Conservation (phyloP, 371 early-diverging fungal genomes). For the Apophysomyces elegans region DNA sequence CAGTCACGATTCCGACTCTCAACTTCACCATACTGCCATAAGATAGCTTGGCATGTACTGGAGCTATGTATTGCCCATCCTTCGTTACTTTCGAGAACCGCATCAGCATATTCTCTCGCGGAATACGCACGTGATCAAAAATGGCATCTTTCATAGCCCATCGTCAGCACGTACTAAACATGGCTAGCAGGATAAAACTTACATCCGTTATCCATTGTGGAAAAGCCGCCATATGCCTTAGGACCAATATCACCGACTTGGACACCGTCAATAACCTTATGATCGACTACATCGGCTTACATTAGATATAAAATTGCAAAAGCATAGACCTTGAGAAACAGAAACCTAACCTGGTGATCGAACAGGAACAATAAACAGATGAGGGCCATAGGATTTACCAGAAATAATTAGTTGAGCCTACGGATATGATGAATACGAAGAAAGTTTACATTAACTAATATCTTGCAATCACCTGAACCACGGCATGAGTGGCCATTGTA, state of each 20-base stretch:
- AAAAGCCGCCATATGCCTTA: slow-evolving; percentile 73
- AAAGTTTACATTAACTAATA: too few relatives aligned
- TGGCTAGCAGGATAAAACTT: slow-evolving; percentile 21
- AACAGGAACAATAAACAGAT: slow-evolving; percentile 85
- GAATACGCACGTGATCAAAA: slow-evolving; percentile 75
- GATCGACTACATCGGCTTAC: slow-evolving; percentile 48
- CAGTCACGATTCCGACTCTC: slow-evolving; percentile 68
- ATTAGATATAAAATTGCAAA: background rate
- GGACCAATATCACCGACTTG: slow-evolving; percentile 90
- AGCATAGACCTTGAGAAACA: background rate
- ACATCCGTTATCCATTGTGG: slow-evolving; percentile 85
- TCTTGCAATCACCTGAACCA: slow-evolving; percentile 58
- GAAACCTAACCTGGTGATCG: slow-evolving; percentile 59
- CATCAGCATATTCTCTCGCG: slow-evolving; percentile 83
- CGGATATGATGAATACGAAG: background rate
- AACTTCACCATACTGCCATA: slow-evolving; percentile 82
- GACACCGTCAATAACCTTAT: slow-evolving; percentile 75
- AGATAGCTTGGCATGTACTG: slow-evolving; percentile 62
- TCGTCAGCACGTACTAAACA: slow-evolving; percentile 9
- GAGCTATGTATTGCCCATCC: slow-evolving; percentile 64
- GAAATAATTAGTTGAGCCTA: slow-evolving; percentile 78
- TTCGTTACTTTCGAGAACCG: slow-evolving; percentile 71
- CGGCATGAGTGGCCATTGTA: slow-evolving; percentile 71
- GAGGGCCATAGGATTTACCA: slow-evolving; percentile 78
- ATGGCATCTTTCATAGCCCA: slow-evolving; percentile 46